Percentiles rank a stretch among this genome's conserved stretches.
Conservation (phyloP, 495 filamentous ascomycete genomes). For the Echria macrotheca region DNA sequence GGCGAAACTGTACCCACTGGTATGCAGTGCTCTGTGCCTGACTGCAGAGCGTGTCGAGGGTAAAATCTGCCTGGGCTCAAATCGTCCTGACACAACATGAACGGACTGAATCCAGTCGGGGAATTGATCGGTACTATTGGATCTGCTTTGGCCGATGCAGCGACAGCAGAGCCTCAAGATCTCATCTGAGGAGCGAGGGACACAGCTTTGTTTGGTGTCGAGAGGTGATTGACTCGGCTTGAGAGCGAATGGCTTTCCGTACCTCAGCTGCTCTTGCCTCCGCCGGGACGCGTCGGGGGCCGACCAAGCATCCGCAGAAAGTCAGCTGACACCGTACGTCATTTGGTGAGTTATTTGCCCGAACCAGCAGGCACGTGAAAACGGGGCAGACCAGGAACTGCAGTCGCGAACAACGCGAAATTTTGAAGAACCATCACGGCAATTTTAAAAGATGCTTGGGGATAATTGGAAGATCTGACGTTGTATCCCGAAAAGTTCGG, state of each 20-base stretch:
- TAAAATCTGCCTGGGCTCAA: too few relatives aligned
- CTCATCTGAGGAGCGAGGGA: background rate
- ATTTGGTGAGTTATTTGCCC: too few relatives aligned
- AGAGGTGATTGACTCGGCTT: background rate
- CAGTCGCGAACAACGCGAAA: too few relatives aligned
- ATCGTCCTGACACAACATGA: too few relatives aligned
- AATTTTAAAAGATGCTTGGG: too few relatives aligned
- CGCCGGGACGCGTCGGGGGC: background rate
- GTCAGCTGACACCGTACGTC: background rate
- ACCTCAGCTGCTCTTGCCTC: background rate
- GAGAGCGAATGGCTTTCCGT: background rate
- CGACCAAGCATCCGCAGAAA: background rate
- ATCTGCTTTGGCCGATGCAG: background rate
- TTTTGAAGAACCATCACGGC: too few relatives aligned
- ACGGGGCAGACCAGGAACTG: background rate
- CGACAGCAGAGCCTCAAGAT: conserved; percentile 1
- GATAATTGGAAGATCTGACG: too few relatives aligned
- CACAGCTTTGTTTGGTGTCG: background rate
- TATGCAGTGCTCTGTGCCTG: too few relatives aligned
- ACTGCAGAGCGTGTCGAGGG: too few relatives aligned
- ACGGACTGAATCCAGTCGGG: conserved; percentile 4
- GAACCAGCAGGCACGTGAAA: background rate
- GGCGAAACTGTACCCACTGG: too few relatives aligned
- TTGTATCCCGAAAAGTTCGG: too few relatives aligned
- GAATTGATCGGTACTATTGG: conserved; percentile 1